Conservation (phyloP, 495 filamentous ascomycete genomes). For the Podospora australis region DNA sequence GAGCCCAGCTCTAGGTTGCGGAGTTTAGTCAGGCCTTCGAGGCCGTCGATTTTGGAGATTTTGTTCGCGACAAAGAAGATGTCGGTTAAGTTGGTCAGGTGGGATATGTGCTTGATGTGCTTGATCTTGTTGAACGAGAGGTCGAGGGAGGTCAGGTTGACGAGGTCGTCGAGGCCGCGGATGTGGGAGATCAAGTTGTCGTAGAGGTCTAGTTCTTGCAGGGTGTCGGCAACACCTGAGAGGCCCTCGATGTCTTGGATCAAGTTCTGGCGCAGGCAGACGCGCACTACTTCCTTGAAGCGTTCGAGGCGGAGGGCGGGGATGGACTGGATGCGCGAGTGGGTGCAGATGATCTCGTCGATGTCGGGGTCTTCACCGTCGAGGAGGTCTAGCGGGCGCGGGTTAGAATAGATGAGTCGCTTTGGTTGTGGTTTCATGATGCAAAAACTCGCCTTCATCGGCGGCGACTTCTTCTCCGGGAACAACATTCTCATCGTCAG, state of each 20-base stretch:
- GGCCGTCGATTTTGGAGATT: conserved; percentile 76
- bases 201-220: conserved; percentile 89
- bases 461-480: conserved; percentile 70
- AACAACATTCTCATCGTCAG: conserved; percentile 68
- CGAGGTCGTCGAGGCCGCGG: conserved; percentile 71
- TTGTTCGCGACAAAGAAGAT: conserved; percentile 95
- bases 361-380: conserved; percentile 44
- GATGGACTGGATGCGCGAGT: conserved; percentile 76
- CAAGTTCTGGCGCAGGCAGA: conserved; percentile 92
- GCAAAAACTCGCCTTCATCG: conserved; percentile 53
- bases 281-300: conserved; percentile 67
- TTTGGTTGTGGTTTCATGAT: conserved; percentile 34
- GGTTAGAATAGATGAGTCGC: not conserved
- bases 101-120: conserved; percentile 85
- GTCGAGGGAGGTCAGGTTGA: conserved; percentile 71
- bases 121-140: conserved; percentile 99
- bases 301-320: conserved; percentile 70
- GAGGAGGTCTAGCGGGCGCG: conserved; percentile 43
- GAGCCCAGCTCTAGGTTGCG: conserved; percentile 84
- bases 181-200: conserved; percentile 94
- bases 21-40: conserved; percentile 67
- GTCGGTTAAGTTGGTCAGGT: conserved; percentile 72
- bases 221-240: conserved; percentile 50
- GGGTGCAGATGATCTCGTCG: conserved; percentile 84
- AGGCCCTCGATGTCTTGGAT: conserved; percentile 74